A percentile compares a stretch with the other conserved stretches of the same genome.
These are phyloP conservation scores for Mycena kentingensis DNA, from an alignment of 768 basidiomycete species.

Conservation along the genomic window DNA sequence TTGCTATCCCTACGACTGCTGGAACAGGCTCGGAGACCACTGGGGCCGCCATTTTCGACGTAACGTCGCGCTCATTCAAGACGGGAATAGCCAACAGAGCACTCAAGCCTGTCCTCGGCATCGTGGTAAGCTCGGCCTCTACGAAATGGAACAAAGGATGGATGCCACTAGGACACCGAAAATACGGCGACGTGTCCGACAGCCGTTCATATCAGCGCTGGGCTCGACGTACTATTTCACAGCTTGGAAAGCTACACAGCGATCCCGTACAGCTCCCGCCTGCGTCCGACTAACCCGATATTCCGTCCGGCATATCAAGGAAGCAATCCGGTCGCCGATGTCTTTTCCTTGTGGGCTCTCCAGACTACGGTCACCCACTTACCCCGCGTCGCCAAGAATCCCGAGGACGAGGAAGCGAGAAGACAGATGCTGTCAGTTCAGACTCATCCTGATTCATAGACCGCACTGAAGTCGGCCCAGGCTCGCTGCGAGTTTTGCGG, in stretches of 20 bases:
- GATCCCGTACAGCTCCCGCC: constrained; percentile 77
- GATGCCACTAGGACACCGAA: constrained; percentile 69
- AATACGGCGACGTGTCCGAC: constrained; percentile 92
- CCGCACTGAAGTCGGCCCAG: constrained; percentile 44
- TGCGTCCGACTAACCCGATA: constrained; percentile 88
- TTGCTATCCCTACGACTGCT: constrained; percentile 73
- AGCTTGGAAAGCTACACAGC: constrained; percentile 94
- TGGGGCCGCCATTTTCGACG: constrained; percentile 91
- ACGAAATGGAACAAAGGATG: background rate
- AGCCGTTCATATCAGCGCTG: constrained; percentile 93
- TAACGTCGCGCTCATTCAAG: constrained; percentile 91
- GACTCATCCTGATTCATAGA: constrained; percentile 3
- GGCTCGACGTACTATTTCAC: constrained; percentile 94
- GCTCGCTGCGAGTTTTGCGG: constrained; percentile 90
- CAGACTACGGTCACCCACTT: constrained; percentile 86
- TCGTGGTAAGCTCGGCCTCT: constrained; percentile 48
- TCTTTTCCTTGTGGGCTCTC: constrained; percentile 94
- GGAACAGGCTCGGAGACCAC: constrained; percentile 97
- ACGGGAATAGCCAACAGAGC: constrained; percentile 94
- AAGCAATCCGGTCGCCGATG: constrained; percentile 91
- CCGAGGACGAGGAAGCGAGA: constrained; percentile 79
- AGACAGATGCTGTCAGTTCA: constrained; percentile 84
- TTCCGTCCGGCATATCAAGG: constrained; percentile 92
- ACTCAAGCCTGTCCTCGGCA: constrained; percentile 85
- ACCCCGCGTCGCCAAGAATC: constrained; percentile 81